Evolutionary conservation across 495 filamentous ascomycete species (phyloP).

Genomic region (Daldinia concentrica): DNA sequence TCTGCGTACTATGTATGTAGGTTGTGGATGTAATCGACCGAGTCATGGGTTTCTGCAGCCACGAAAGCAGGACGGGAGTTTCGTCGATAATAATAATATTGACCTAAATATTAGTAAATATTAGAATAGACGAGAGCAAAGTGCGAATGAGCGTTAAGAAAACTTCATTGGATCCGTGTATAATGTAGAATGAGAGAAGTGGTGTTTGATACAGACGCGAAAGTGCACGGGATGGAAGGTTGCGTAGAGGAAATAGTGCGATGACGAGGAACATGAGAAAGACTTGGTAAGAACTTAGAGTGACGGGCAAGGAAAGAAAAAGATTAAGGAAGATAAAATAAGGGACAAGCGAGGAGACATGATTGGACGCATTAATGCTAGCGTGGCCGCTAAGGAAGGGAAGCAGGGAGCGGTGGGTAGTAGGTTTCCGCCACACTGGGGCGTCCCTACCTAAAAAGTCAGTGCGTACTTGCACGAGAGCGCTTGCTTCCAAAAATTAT

Average conservation of each 20-base stretch:
- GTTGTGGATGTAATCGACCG: constrained; percentile 41
- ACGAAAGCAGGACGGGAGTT: not conserved
- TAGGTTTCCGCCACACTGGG: constrained; percentile 48
- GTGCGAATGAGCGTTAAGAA: not conserved
- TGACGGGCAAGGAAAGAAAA: constrained; percentile 44
- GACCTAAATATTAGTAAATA: not conserved
- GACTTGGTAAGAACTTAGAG: constrained; percentile 45
- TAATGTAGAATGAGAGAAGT: not conserved
- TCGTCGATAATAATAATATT: not conserved
- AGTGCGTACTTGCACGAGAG: constrained; percentile 42
- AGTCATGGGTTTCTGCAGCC: constrained; percentile 42
- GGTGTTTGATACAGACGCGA: not conserved
- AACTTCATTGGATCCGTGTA: not conserved
- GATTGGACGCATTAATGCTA: constrained; percentile 56
- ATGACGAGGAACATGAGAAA: constrained; percentile 42
- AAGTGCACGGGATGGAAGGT: constrained; percentile 6
- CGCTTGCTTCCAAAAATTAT: constrained; percentile 54
- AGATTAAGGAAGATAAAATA: constrained; percentile 41
- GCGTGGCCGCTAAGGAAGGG: constrained; percentile 53
- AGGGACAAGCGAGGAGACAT: constrained; percentile 49
- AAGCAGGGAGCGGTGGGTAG: constrained; percentile 41
- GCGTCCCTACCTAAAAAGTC: constrained; percentile 44
- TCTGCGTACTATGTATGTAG: too few relatives aligned
- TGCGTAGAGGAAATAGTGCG: constrained; percentile 24
- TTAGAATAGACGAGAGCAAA: not conserved